These are phyloP conservation scores for Begonia fuchsioides DNA, from an alignment of 306 rosid genomes.

Conservation along the genomic window DNA sequence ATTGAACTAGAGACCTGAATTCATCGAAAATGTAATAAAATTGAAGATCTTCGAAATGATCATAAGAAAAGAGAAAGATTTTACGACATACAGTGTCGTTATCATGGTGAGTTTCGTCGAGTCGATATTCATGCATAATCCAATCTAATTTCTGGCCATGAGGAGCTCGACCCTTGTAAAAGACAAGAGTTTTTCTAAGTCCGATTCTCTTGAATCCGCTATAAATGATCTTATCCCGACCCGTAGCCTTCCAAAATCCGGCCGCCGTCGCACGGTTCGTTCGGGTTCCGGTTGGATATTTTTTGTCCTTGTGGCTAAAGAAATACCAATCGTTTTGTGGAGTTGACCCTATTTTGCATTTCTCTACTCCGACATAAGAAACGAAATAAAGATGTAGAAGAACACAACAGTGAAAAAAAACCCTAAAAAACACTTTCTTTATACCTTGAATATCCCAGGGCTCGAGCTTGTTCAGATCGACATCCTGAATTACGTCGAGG, in stretches of 20 bases:
- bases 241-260: slow-evolving; percentile 60
- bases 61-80: too few species aligned
- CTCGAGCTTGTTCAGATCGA: slow-evolving; percentile 53
- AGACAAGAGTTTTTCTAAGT: slow-evolving; percentile 42
- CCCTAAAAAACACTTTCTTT: background rate
- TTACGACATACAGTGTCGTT: slow-evolving; percentile 16
- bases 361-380: slow-evolving; percentile 14
- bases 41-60: background rate
- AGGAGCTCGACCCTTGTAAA: slow-evolving; percentile 53
- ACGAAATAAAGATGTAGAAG: too few species aligned
- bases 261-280: slow-evolving; percentile 48
- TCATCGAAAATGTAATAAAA: background rate
- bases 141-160: slow-evolving; percentile 51
- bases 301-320: slow-evolving; percentile 50
- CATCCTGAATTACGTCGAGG: slow-evolving; percentile 46
- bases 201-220: slow-evolving; percentile 35
- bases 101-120: slow-evolving; percentile 24
- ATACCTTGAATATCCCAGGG: slow-evolving; percentile 62
- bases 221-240: slow-evolving; percentile 41
- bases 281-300: slow-evolving; percentile 48
- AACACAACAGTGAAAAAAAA: background rate
- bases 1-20: slow-evolving; percentile 22
- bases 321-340: slow-evolving; percentile 58
- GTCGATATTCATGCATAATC: slow-evolving; percentile 57
- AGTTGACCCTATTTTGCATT: slow-evolving; percentile 46